A percentile compares a stretch with the other conserved stretches of the same genome.
These are phyloP conservation scores for Crotalaria pallida DNA, from an alignment of 306 rosid species.

Conservation along the genomic window DNA sequence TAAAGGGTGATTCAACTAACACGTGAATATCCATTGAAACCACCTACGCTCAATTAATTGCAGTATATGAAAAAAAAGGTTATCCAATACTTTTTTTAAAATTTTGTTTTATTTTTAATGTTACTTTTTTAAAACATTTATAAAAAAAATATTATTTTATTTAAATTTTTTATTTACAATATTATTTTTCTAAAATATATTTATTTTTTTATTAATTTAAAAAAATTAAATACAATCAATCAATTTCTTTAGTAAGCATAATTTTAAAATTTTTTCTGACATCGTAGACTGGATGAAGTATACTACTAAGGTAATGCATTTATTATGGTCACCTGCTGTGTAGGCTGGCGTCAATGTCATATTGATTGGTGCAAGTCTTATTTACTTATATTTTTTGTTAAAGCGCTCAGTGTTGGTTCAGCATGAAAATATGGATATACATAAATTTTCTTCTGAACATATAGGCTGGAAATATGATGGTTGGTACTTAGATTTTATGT, in stretches of 20 bases:
- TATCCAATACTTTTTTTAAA: too few species aligned
- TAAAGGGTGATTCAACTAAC: conserved; percentile 40
- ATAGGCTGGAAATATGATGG: neutral
- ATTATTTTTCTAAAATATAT: too few species aligned
- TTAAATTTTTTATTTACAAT: too few species aligned
- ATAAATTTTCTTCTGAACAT: neutral
- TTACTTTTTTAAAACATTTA: too few species aligned
- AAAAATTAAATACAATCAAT: too few species aligned
- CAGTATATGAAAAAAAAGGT: neutral
- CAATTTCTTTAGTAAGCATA: too few species aligned
- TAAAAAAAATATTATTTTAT: too few species aligned
- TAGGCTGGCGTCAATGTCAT: conserved; percentile 5
- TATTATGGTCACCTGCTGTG: conserved; percentile 21
- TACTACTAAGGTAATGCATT: conserved; percentile 22
- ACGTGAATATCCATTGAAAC: conserved; percentile 18
- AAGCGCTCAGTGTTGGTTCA: neutral
- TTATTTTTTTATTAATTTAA: too few species aligned
- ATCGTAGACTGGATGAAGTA: too few species aligned
- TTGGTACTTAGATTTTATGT: neutral
- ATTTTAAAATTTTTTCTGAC: too few species aligned
- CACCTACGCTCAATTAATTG: conserved; percentile 25
- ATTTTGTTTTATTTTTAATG: too few species aligned
- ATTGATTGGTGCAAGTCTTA: neutral
- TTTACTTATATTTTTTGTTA: neutral
- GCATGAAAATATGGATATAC: conserved; percentile 26